These are phyloP conservation scores for Pseudoscleropodium purum DNA, from an alignment of 225 moss, liverwort and hornwort genomes.

Conservation along the genomic window DNA sequence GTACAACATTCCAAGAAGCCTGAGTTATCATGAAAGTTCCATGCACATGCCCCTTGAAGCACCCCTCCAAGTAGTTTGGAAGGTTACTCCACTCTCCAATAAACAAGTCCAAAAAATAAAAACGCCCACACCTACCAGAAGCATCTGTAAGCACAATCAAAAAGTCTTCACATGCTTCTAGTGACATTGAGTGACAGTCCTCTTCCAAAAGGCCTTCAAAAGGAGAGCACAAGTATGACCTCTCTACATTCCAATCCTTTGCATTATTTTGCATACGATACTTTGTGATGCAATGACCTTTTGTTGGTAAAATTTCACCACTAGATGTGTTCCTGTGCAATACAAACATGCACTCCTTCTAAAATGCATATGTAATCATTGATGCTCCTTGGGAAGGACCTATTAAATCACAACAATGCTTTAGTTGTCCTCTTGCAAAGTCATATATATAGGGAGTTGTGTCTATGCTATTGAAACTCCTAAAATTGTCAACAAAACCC, in stretches of 20 bases:
- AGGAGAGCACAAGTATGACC: neutral
- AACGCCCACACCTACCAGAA: accelerated
- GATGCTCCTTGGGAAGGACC: neutral
- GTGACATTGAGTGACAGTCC: accelerated
- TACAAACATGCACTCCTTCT: neutral
- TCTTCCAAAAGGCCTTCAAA: neutral
- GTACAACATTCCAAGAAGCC: neutral
- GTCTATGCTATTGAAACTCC: accelerated
- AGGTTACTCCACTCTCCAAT: neutral
- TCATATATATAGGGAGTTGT: neutral
- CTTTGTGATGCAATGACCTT: neutral
- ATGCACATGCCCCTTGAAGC: no score
- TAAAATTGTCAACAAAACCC: accelerated
- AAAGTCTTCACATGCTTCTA: neutral
- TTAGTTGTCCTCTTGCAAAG: neutral
- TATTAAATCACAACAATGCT: accelerated
- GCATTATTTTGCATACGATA: neutral
- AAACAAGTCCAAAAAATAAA: neutral
- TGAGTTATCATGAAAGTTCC: no score
- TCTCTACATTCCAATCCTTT: neutral
- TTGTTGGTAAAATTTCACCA: neutral
- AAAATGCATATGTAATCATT: accelerated
- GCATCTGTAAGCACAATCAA: accelerated
- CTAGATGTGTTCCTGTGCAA: neutral
- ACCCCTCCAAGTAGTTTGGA: neutral